A percentile compares a stretch with the other conserved stretches of the same genome.
phyloP scores from a whole-genome alignment of 768 basidiomycete species.

The Tulasnella sp. region DNA sequence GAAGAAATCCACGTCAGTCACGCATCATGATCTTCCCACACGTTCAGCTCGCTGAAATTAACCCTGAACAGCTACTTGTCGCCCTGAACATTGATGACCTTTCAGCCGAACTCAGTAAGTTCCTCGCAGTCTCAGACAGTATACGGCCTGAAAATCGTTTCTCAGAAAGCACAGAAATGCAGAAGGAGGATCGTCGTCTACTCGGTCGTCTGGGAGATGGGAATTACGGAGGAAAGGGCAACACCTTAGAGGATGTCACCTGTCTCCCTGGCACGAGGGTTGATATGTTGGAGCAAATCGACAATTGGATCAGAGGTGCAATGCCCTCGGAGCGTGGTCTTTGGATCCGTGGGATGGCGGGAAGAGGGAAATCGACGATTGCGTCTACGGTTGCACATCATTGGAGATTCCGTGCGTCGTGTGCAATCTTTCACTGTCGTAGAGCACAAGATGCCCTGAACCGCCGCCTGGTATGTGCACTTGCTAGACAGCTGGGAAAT shows the following conservation, averaged over 20 bases:
- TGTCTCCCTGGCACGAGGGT: neutral
- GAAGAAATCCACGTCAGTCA: neutral
- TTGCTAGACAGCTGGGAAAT: neutral
- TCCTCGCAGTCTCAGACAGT: too few species aligned
- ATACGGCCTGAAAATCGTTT: neutral
- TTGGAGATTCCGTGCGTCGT: neutral
- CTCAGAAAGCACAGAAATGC: neutral
- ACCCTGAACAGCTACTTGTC: neutral
- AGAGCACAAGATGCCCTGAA: neutral
- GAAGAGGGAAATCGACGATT: neutral
- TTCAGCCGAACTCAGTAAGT: neutral
- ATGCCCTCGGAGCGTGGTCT: neutral
- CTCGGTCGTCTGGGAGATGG: neutral
- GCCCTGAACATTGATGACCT: neutral
- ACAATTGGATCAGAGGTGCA: neutral
- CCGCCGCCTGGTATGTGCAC: neutral
- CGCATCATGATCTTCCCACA: neutral
- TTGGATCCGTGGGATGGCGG: neutral
- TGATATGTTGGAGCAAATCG: neutral
- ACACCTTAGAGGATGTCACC: neutral
- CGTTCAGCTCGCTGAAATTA: neutral
- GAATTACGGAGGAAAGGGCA: neutral
- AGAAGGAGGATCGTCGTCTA: neutral
- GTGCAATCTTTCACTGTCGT: neutral
- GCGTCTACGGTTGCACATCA: neutral